Conservation (phyloP, 108 stramenopile genomes). For the Skeletonema costatum region DNA sequence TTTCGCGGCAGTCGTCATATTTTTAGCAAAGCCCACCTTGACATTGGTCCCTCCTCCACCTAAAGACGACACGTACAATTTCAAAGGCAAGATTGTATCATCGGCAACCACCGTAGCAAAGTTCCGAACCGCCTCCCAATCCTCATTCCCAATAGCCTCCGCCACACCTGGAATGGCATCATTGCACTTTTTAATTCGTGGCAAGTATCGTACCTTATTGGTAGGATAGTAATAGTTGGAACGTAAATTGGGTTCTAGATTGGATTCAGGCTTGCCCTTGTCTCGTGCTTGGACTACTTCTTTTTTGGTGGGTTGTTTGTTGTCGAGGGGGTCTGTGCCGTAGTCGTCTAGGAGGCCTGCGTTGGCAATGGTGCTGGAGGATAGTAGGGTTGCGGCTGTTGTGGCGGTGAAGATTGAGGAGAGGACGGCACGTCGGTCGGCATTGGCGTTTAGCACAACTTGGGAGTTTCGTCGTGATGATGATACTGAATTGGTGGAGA, state of each 20-base stretch:
- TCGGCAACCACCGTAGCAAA: conserved; percentile 81
- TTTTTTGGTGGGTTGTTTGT: conserved; percentile 43
- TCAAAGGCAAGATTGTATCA: conserved; percentile 85
- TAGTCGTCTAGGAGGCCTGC: conserved; percentile 71
- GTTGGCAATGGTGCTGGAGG: neutral
- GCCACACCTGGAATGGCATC: conserved; percentile 75
- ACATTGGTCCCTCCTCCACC: conserved; percentile 80
- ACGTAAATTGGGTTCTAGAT: conserved; percentile 77
- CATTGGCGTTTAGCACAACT: neutral
- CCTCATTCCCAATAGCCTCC: conserved; percentile 52
- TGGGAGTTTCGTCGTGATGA: neutral
- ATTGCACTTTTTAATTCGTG: conserved; percentile 80
- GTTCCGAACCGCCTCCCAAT: conserved; percentile 67
- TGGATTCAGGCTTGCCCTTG: conserved; percentile 58
- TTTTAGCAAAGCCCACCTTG: conserved; percentile 74
- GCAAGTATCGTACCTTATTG: conserved; percentile 77
- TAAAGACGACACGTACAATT: conserved; percentile 75
- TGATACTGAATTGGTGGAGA: neutral
- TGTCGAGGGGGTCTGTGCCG: conserved; percentile 65
- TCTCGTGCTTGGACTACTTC: conserved; percentile 24
- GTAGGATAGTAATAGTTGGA: conserved; percentile 59
- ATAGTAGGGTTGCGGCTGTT: neutral
- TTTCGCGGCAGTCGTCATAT: conserved; percentile 66
- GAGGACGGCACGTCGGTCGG: conserved; percentile 20
- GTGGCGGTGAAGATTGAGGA: conserved; percentile 11